These are phyloP conservation scores for Grifola frondosa DNA, from an alignment of 1,284 basidiomycete species.

Conservation along the genomic window DNA sequence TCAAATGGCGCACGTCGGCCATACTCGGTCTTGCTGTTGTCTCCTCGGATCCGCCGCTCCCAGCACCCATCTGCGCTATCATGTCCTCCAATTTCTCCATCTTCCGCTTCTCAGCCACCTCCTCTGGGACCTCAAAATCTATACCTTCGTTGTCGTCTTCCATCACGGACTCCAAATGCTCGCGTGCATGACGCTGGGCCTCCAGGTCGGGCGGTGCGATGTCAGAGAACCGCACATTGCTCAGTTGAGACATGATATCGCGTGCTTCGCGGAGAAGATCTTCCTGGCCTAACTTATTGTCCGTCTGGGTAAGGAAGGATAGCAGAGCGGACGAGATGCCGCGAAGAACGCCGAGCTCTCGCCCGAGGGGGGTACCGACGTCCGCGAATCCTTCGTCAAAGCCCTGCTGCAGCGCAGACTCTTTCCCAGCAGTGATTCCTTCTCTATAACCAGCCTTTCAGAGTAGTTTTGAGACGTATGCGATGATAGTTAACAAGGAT, in stretches of 20 bases:
- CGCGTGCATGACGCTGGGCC: constrained; percentile 67
- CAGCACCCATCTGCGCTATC: constrained; percentile 45
- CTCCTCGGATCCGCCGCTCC: constrained; percentile 12
- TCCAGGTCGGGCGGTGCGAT: constrained; percentile 70
- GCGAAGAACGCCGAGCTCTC: constrained; percentile 67
- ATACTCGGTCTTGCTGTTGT: constrained; percentile 37
- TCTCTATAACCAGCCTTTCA: constrained; percentile 83
- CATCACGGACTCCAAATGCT: constrained; percentile 49
- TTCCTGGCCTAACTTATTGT: too few relatives aligned
- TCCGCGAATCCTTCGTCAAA: constrained; percentile 78
- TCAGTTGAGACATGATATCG: constrained; percentile 51
- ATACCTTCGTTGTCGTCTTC: constrained; percentile 22
- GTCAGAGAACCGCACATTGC: constrained; percentile 60
- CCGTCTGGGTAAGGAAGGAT: constrained; percentile 51
- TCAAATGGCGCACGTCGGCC: constrained; percentile 44
- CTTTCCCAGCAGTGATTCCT: constrained; percentile 83
- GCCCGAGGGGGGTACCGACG: constrained; percentile 73
- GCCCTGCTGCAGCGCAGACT: constrained; percentile 73
- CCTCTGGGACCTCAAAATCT: constrained; percentile 33
- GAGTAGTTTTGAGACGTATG: too few relatives aligned
- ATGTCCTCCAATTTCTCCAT: constrained; percentile 59
- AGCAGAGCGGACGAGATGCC: constrained; percentile 64
- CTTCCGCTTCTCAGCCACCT: constrained; percentile 44
- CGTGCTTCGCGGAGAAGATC: constrained; percentile 40
- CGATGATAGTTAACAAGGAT: too few relatives aligned